phyloP scores from a whole-genome alignment of 2,329 filamentous ascomycete genomes.

The Sporothrix pseudoabietina region DNA sequence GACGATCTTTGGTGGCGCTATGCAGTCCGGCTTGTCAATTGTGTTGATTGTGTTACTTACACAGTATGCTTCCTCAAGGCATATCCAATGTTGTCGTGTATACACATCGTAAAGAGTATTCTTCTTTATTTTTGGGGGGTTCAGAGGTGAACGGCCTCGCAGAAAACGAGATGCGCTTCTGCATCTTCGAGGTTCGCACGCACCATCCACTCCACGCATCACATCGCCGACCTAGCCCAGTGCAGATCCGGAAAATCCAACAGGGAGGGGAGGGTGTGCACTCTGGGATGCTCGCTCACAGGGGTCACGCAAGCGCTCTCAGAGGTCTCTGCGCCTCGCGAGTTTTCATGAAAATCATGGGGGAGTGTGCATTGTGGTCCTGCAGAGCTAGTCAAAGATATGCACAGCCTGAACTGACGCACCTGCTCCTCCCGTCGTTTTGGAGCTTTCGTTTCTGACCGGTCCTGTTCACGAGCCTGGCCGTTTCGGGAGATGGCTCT shows the following conservation, averaged over 20 bases:
- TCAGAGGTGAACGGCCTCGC: not conserved
- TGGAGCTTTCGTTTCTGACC: constrained; percentile 13
- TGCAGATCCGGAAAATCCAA: constrained; percentile 1
- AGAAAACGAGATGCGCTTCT: not conserved
- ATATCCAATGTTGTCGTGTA: too few relatives aligned
- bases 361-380: constrained; percentile 1
- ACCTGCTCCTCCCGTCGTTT: not conserved
- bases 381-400: constrained; percentile 9
- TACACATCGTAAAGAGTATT: too few relatives aligned
- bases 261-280: not conserved
- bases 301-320: not conserved
- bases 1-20: not conserved
- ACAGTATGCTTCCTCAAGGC: too few relatives aligned
- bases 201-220: constrained; percentile 1
- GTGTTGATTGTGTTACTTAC: not conserved
- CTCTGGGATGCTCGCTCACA: not conserved
- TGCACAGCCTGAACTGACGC: not conserved
- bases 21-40: not conserved
- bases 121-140: not conserved
- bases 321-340: not conserved
- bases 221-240: constrained; percentile 14
- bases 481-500: not conserved
- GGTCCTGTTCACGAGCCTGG: constrained; percentile 16
- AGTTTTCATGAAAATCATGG: not conserved
- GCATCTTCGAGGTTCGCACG: not conserved